phyloP scores from a whole-genome alignment of 2,329 filamentous ascomycete genomes.

The Paracoccidioides brasiliensis region DNA sequence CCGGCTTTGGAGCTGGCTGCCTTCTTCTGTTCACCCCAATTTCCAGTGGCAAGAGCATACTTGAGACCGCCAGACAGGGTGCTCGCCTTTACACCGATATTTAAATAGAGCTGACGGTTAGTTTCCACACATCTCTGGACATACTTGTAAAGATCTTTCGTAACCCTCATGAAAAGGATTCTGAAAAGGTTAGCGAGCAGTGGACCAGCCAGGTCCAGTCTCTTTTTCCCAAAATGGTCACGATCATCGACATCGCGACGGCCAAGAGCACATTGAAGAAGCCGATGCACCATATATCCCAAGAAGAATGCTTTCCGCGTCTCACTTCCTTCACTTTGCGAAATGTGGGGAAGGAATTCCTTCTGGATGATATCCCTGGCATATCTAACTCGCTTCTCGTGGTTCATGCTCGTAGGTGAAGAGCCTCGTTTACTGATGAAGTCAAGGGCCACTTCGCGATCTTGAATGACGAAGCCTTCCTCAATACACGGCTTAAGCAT shows the following conservation, averaged over 20 bases:
- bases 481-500: constrained; percentile 96
- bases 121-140: constrained; percentile 85
- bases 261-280: constrained; percentile 85
- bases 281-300: constrained; percentile 95
- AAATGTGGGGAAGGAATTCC: constrained; percentile 92
- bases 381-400: constrained; percentile 81
- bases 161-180: constrained; percentile 78
- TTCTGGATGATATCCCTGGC: constrained; percentile 93
- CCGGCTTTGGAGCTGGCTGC: constrained; percentile 87
- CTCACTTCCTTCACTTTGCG: constrained; percentile 85
- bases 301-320: constrained; percentile 96
- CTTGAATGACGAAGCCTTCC: constrained; percentile 91
- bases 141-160: constrained; percentile 79
- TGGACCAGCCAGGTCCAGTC: constrained; percentile 85
- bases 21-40: constrained; percentile 99
- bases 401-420: constrained; percentile 54
- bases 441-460: constrained; percentile 84
- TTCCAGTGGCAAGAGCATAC: constrained; percentile 92
- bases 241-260: constrained; percentile 90
- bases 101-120: constrained; percentile 77
- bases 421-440: constrained; percentile 89
- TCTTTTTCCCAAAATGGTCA: constrained; percentile 98
- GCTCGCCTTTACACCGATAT: constrained; percentile 77
- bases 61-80: constrained; percentile 90
- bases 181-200: constrained; percentile 94